Base-by-base conservation (phyloP, 2,329 filamentous ascomycete species). In the Onygenales sp. region DNA sequence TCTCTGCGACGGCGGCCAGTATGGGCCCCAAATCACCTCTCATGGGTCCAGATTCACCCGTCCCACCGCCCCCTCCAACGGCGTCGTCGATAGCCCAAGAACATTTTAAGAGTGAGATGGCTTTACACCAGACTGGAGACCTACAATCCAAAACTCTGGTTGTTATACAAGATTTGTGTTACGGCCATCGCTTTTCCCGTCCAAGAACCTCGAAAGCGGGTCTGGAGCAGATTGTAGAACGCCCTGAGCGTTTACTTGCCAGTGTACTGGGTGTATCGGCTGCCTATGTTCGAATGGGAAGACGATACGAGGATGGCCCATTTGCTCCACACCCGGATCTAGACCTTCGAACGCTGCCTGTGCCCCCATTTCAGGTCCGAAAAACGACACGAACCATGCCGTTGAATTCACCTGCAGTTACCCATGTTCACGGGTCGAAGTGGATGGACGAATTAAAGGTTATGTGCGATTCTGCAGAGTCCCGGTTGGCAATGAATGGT, bases 381-480 rank as follows among this genome's bases (percentile, higher is more conserved):
- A 95, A 91, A 70, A 93, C 91, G 0, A 78, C 78, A 7, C 80
- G 93, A 8, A 78, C 76, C 6, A 69, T 96, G 51, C 73, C 87
- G 5, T 76, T 98, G 35, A 80, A 79, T 14, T 89, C 89, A 2
- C 78, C 82, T 2, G 84, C 84, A 0, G 91, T 97, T 6, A 92
- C 89, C 6, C 89, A 92, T 66, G 90, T 98, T 0, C 93, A 98
- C 71, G 92, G 92, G 0, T 78, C 76, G 2, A 87, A 87, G 59
- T 96, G 92, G 92, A 96, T 97, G 91, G 83, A 87, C 51, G 92
- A 97, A 66, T 73, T 98, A 48, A 86, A 84, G 69, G 75, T 79
- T 7, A 89, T 97, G 86, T 97, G 93, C 66, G 79, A 89, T 35
- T 76, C 81, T 44, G 90, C 92, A 3, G 88, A 89, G 64, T 77